phyloP scores from a whole-genome alignment of 495 filamentous ascomycete genomes.

The Venustampulla echinocandica region DNA sequence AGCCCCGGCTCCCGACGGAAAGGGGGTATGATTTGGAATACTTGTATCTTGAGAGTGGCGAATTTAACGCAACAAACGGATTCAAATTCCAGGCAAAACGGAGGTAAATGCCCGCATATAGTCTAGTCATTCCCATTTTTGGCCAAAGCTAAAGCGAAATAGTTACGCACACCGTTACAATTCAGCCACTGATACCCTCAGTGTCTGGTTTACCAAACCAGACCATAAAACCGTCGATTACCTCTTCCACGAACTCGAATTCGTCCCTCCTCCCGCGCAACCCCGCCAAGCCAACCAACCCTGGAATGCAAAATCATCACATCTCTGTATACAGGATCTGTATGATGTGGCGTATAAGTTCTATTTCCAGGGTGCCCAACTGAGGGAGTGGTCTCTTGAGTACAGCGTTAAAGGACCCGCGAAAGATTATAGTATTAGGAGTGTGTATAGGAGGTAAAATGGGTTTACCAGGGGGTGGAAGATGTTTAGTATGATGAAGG shows the following conservation, averaged over 20 bases:
- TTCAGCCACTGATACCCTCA: conserved; percentile 44
- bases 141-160: conserved; percentile 19
- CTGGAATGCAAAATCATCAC: conserved; percentile 49
- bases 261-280: conserved; percentile 1
- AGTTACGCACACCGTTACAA: conserved; percentile 51
- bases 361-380: conserved; percentile 41
- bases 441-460: conserved; percentile 32
- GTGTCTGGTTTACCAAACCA: conserved; percentile 58
- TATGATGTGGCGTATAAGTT: conserved; percentile 57
- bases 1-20: conserved; percentile 44
- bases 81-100: conserved; percentile 40
- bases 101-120: conserved; percentile 34
- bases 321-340: conserved; percentile 56
- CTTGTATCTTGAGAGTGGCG: conserved; percentile 56
- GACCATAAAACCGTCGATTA: conserved; percentile 51
- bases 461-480: too few species aligned
- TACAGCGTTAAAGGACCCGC: conserved; percentile 58
- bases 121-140: background rate
- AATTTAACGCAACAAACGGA: conserved; percentile 41
- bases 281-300: conserved; percentile 15
- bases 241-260: conserved; percentile 52
- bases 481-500: too few species aligned
- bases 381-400: conserved; percentile 45
- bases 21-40: conserved; percentile 44
- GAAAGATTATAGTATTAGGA: conserved; percentile 57